Evolutionary conservation across 2,329 filamentous ascomycete genomes (phyloP), one percentile per base, ranked within the genome.

Genomic region (Tolypocladium inflatum): DNA sequence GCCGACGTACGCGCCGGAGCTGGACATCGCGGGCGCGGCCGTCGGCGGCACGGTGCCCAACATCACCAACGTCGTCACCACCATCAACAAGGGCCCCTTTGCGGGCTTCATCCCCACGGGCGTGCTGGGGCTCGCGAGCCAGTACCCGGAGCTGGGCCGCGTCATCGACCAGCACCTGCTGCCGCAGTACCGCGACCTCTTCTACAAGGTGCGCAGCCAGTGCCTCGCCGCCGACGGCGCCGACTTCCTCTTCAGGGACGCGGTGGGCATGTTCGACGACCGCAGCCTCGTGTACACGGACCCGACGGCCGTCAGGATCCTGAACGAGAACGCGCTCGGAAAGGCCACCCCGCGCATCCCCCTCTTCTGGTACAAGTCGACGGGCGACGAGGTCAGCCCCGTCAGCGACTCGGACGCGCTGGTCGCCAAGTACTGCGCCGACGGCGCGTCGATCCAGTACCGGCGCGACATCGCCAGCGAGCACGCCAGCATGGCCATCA

Each of bases 281-380:
- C 74, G 73, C 15, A 63, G 64, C 17, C 48, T 70, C 15, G 57
- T 68, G 33, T 64, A 55, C 56, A 64, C 55, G 26, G 66, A 60
- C 21, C 63, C 59, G 3, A 59, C 63, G 21, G 58, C 63, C 0
- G 61, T 68, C 15, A 64, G 69, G 21, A 64, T 70, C 35, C 51
- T 65, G 0, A 64, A 68, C 17, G 68, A 67, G 56, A 63, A 70
- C 39, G 62, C 63, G 39, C 67, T 69, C 2, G 66, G 67, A 21
- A 71, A 77, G 50, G 72, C 73, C 2, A 66, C 72, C 0, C 80
- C 80, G 1, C 62, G 70, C 37, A 77, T 80, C 61, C 80, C 80
- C 0, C 55, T 82, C 6, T 78, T 76, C 61, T 66, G 78, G 3
- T 81, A 82, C 66, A 80, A 82, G 62, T 75, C 77, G 0, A 70